Evolutionary conservation across 2,329 filamentous ascomycete species (phyloP).

Genomic region (Samsoniella hepiali): DNA sequence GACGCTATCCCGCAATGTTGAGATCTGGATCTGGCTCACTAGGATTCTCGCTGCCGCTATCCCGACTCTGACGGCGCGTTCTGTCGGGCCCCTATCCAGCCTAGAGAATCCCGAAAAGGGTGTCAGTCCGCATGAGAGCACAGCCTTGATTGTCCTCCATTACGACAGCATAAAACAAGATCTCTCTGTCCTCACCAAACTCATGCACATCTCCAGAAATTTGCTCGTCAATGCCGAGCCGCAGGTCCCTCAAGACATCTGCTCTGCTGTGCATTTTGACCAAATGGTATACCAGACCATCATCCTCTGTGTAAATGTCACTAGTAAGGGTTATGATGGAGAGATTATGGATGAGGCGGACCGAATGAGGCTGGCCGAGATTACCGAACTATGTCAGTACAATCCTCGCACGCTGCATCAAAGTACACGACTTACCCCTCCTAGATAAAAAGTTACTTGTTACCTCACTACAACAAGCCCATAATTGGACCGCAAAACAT

Average conservation of each 20-base stretch:
- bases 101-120: constrained; percentile 53
- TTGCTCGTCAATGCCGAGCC: constrained; percentile 62
- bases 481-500: constrained; percentile 68
- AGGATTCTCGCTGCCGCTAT: constrained; percentile 60
- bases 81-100: constrained; percentile 53
- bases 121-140: constrained; percentile 60
- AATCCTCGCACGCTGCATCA: not conserved
- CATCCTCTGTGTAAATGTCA: constrained; percentile 63
- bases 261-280: constrained; percentile 61
- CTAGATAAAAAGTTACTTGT: constrained; percentile 64
- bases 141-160: constrained; percentile 60
- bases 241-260: constrained; percentile 63
- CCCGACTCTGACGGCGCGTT: constrained; percentile 57
- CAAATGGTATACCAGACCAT: constrained; percentile 65
- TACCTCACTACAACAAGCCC: constrained; percentile 62
- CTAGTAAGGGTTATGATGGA: constrained; percentile 64
- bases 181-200: constrained; percentile 60
- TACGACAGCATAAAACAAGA: constrained; percentile 60
- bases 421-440: constrained; percentile 9
- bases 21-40: constrained; percentile 63
- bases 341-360: constrained; percentile 59
- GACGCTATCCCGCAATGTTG: constrained; percentile 58
- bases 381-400: constrained; percentile 60
- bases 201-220: constrained; percentile 65
- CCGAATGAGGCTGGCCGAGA: constrained; percentile 56